These are phyloP conservation scores for Diplogelasinospora grovesii DNA, from an alignment of 495 filamentous ascomycete genomes.

Conservation along the genomic window DNA sequence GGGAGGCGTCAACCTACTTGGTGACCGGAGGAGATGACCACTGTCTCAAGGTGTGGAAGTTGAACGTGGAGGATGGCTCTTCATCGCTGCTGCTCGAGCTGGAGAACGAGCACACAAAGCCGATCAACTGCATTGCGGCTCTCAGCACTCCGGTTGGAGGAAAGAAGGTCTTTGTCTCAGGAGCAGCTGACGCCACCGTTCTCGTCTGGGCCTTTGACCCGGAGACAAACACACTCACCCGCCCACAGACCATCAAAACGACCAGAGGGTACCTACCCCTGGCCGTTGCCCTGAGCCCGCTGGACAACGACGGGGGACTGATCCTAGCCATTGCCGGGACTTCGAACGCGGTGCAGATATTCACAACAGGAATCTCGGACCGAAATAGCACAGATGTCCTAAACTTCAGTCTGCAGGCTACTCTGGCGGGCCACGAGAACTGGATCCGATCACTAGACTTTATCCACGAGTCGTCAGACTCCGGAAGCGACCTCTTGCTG, in stretches of 20 bases:
- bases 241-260: slow-evolving; percentile 66
- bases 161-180: slow-evolving; percentile 53
- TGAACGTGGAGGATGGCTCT: slow-evolving; percentile 15
- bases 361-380: slow-evolving; percentile 40
- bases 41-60: slow-evolving; percentile 67
- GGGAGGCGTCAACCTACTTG: slow-evolving; percentile 46
- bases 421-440: slow-evolving; percentile 83
- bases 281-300: slow-evolving; percentile 55
- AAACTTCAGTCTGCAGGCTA: slow-evolving; percentile 67
- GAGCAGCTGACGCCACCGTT: slow-evolving; percentile 75
- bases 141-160: slow-evolving; percentile 27
- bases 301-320: slow-evolving; percentile 42
- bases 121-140: slow-evolving; percentile 73
- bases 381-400: slow-evolving; percentile 8
- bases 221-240: slow-evolving; percentile 28
- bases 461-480: slow-evolving; percentile 48
- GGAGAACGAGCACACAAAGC: slow-evolving; percentile 55
- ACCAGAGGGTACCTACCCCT: slow-evolving; percentile 76
- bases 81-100: slow-evolving; percentile 41
- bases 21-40: slow-evolving; percentile 80
- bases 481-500: slow-evolving; percentile 63
- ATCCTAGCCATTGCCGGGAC: slow-evolving; percentile 83
- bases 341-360: slow-evolving; percentile 68
- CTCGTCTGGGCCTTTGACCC: slow-evolving; percentile 63
- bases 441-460: slow-evolving; percentile 89